Evolutionary conservation across 2,329 filamentous ascomycete species (phyloP), one percentile per base, ranked within the genome.

Genomic region (Lachnellula cervina): DNA sequence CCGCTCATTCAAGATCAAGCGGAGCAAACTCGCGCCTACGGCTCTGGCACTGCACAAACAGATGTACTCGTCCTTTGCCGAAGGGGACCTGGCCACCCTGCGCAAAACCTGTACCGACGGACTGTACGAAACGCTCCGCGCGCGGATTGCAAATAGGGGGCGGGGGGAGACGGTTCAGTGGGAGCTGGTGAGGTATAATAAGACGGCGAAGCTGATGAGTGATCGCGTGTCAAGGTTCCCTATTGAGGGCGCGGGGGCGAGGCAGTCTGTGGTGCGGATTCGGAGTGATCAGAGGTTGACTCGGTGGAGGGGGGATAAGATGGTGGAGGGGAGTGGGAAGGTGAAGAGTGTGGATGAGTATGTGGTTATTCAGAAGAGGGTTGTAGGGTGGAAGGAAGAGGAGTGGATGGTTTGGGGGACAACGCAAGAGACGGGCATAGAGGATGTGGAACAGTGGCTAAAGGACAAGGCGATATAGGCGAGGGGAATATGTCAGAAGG

Each of bases 361-460:
- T 65, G 60, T 90, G 4, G 84, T 88, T 40, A 61, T 90, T 46
- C 81, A 83, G 65, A 72, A 71, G 47, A 70, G 66, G 79, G 19
- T 80, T 74, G 61, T 51, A 46, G 58, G 64, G 2, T 76, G 75
- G 35, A 67, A 74, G 66, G 69, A 76, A 54, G 72, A 69, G 28
- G 73, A 77, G 2, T 90, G 87, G 87, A 77, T 75, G 67, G 70
- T 89, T 50, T 87, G 85, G 80, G 86, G 87, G 14, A 86, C 82
- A 19, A 73, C 81, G 32, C 69, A 77, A 43, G 77, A 81, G 63
- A 82, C 79, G 13, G 79, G 77, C 1, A 66, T 79, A 47, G 62
- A 65, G 56, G 59, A 62, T 51, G 7, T 66, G 6, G 46, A 65
- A 37, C 53, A 58, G 47, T 62, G 57, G 59, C 46, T 63, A 37